These are phyloP conservation scores for Lotus japonicus DNA, from an alignment of 306 rosid genomes.

Conservation along the genomic window DNA sequence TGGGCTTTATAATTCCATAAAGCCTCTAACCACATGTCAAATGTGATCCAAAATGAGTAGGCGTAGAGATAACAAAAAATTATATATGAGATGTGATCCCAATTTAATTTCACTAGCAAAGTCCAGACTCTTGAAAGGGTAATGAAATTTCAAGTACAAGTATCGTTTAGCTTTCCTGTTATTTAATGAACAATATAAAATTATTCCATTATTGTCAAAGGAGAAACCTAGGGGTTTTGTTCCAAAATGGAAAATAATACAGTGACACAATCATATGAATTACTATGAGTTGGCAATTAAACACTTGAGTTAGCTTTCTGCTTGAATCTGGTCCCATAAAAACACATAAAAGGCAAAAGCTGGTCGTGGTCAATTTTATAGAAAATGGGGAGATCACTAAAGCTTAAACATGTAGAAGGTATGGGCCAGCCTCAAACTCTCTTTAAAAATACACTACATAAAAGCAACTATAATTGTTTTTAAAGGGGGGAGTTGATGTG, in stretches of 20 bases:
- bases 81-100: no score
- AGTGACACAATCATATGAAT: constrained; percentile 24
- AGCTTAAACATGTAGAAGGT: constrained; percentile 28
- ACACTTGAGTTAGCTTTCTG: constrained; percentile 15
- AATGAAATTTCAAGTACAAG: no score
- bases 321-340: constrained; percentile 34
- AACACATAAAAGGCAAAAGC: constrained; percentile 24
- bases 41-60: no score
- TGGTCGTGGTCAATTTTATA: constrained; percentile 37
- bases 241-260: constrained; percentile 21
- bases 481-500: constrained; percentile 5
- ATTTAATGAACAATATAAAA: no score
- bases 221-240: neutral
- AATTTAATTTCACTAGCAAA: no score
- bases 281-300: constrained; percentile 25
- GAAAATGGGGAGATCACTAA: constrained; percentile 30
- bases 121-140: no score
- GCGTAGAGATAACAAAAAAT: no score
- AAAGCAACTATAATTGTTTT: constrained; percentile 27
- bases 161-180: no score
- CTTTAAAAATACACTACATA: constrained; percentile 23
- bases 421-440: constrained; percentile 32
- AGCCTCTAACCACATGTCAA: no score
- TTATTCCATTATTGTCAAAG: neutral
- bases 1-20: no score